These are phyloP conservation scores for Boletus eberwhitei DNA, from an alignment of 768 basidiomycete species.

Conservation along the genomic window DNA sequence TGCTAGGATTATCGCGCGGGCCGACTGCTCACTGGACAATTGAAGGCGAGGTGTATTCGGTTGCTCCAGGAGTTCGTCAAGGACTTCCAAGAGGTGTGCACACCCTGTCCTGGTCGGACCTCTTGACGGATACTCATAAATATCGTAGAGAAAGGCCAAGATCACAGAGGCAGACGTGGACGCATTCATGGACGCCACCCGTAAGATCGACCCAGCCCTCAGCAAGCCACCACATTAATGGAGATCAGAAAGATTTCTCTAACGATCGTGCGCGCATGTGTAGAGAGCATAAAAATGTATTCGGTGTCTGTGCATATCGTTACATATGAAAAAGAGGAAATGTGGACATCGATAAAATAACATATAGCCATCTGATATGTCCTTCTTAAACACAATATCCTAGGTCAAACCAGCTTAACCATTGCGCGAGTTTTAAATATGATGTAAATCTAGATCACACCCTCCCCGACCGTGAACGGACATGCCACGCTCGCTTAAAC, in stretches of 20 bases:
- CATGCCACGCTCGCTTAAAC: constrained; percentile 35
- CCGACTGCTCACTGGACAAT: constrained; percentile 79
- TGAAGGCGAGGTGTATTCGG: constrained; percentile 87
- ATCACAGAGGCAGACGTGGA: constrained; percentile 76
- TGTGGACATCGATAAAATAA: constrained; percentile 2
- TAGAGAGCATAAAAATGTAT: neutral
- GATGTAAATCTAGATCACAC: constrained; percentile 16
- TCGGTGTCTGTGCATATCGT: neutral
- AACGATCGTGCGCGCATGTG: neutral
- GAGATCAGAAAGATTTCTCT: neutral
- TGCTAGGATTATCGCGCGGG: constrained; percentile 89
- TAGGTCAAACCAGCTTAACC: too few species aligned
- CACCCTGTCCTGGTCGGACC: neutral
- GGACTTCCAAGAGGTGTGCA: constrained; percentile 75
- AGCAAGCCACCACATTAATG: constrained; percentile 33
- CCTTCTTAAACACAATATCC: too few species aligned
- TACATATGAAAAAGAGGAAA: neutral
- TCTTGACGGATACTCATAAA: constrained; percentile 1
- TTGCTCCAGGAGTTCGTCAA: constrained; percentile 78
- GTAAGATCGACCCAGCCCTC: constrained; percentile 66
- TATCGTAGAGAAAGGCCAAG: constrained; percentile 64
- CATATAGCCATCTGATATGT: too few species aligned
- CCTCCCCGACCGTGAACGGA: constrained; percentile 22
- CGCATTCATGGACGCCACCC: constrained; percentile 74
- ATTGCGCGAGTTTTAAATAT: neutral